These are phyloP conservation scores for Phytophthora pseudosyringae DNA, from an alignment of 352 stramenopile genomes.

Conservation along the genomic window DNA sequence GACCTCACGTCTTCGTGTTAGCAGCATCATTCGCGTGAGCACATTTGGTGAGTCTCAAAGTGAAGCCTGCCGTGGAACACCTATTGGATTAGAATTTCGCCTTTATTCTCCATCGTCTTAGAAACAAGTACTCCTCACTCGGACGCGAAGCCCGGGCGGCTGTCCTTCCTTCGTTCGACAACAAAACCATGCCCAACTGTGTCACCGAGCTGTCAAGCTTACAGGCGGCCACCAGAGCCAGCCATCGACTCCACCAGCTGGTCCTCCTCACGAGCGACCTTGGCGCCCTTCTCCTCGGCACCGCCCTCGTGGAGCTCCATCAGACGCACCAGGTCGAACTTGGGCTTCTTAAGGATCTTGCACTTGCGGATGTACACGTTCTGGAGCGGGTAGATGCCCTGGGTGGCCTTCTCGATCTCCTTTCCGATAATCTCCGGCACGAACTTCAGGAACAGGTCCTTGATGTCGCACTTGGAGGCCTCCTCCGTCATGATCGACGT, in stretches of 20 bases:
- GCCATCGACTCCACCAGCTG: conserved; percentile 89
- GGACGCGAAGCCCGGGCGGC: conserved; percentile 8
- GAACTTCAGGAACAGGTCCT: conserved; percentile 99
- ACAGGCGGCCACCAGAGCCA: conserved; percentile 89
- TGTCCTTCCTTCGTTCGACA: conserved; percentile 38
- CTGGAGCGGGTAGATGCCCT: conserved; percentile 99
- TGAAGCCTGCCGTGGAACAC: conserved; percentile 20
- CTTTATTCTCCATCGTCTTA: conserved; percentile 87
- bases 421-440: conserved; percentile 98
- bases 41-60: conserved; percentile 16
- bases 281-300: conserved; percentile 92
- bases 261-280: conserved; percentile 88
- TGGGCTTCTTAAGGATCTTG: conserved; percentile 99
- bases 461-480: conserved; percentile 98
- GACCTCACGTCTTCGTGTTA: too few species aligned
- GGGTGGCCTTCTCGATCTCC: conserved; percentile 97
- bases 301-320: conserved; percentile 99
- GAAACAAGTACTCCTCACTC: conserved; percentile 48
- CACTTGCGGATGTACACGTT: conserved; percentile 99
- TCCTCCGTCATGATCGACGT: conserved; percentile 98
- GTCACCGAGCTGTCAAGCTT: conserved; percentile 52
- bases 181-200: conserved; percentile 50
- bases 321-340: conserved; percentile 99
- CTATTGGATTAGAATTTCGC: conserved; percentile 78
- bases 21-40: not conserved